These are phyloP conservation scores for Crithidia fasciculata DNA, from an alignment of 208 protist species.

Conservation along the genomic window DNA sequence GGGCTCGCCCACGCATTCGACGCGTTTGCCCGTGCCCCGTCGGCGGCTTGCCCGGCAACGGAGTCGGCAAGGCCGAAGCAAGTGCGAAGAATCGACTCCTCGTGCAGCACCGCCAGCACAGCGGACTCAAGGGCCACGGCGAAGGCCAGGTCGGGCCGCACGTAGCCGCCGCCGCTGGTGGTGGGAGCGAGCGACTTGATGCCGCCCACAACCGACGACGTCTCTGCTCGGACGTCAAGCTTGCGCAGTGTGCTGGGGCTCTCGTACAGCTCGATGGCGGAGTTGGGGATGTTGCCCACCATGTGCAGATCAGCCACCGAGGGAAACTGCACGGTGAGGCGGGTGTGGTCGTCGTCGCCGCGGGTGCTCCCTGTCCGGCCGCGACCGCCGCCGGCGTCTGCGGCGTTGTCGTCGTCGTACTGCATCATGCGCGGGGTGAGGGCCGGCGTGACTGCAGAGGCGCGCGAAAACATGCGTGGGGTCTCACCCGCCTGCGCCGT, in stretches of 20 bases:
- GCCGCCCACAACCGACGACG: constrained; percentile 38
- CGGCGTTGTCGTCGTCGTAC: constrained; percentile 39
- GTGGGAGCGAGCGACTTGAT: constrained; percentile 37
- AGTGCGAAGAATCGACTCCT: constrained; percentile 64
- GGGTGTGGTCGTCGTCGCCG: constrained; percentile 27
- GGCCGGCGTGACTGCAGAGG: constrained; percentile 34
- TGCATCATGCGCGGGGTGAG: constrained; percentile 58
- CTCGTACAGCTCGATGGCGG: constrained; percentile 54
- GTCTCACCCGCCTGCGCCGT: constrained; percentile 57
- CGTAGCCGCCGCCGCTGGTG: constrained; percentile 41
- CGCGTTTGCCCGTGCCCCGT: constrained; percentile 2
- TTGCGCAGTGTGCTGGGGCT: constrained; percentile 49
- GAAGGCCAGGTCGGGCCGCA: constrained; percentile 81
- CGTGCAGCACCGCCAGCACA: constrained; percentile 62
- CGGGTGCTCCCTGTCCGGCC: constrained; percentile 8
- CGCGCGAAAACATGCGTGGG: constrained; percentile 37
- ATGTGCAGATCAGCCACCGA: constrained; percentile 36
- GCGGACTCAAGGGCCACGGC: constrained; percentile 78
- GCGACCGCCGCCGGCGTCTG: constrained; percentile 18
- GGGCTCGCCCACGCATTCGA: constrained; percentile 7
- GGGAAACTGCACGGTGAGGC: constrained; percentile 63
- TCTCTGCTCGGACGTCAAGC: constrained; percentile 40
- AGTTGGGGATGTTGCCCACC: constrained; percentile 22
- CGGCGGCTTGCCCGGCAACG: constrained; percentile 4
- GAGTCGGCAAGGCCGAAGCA: constrained; percentile 73